Conservation (phyloP, 2,329 filamentous ascomycete species). For the Verticillium albo-atrum region DNA sequence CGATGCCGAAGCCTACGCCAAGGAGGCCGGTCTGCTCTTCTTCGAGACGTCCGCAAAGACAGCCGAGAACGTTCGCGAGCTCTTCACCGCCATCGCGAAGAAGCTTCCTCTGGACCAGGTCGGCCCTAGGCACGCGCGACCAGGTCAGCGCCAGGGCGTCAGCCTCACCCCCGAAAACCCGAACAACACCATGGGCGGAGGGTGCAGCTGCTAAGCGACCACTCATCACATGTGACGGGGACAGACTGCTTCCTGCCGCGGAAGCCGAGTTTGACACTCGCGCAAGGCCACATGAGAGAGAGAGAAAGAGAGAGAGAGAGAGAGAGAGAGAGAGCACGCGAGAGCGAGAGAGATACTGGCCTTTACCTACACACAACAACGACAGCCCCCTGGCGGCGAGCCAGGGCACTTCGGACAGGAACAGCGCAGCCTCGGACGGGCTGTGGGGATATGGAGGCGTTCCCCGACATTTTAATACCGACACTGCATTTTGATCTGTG, state of each 20-base stretch:
- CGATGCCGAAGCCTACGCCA: conserved; percentile 92
- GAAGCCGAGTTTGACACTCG: background rate
- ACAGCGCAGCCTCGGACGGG: background rate
- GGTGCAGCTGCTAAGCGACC: conserved; percentile 49
- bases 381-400: background rate
- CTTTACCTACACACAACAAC: background rate
- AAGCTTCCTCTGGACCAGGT: conserved; percentile 95
- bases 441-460: background rate
- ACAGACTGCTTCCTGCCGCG: background rate
- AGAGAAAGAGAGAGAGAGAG: background rate
- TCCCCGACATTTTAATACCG: background rate
- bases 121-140: conserved; percentile 80
- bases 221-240: background rate
- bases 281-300: conserved; percentile 4
- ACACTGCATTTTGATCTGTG: conserved; percentile 1
- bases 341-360: background rate
- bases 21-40: conserved; percentile 89
- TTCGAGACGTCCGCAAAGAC: conserved; percentile 99
- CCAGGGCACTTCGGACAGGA: background rate
- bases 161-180: conserved; percentile 52
- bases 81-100: conserved; percentile 97
- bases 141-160: conserved; percentile 55
- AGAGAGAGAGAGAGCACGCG: background rate
- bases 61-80: conserved; percentile 88
- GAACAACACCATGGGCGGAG: conserved; percentile 52